Conservation (phyloP, 2,329 filamentous ascomycete genomes). For the Phoma sp. region DNA sequence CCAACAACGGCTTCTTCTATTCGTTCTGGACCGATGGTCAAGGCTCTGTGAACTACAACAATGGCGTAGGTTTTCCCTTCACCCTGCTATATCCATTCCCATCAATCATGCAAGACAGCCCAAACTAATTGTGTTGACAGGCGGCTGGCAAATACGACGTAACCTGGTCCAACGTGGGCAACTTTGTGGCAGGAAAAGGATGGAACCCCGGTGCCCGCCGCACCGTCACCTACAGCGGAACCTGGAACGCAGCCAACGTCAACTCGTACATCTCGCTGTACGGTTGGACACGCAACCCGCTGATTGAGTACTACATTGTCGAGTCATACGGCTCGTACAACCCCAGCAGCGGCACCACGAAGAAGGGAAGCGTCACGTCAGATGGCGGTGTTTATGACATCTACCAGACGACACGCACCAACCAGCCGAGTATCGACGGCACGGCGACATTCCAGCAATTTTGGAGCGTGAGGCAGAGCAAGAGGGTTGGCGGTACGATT, state of each 20-base stretch:
- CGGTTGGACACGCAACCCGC: conserved; percentile 61
- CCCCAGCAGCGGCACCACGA: conserved; percentile 55
- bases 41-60: conserved; percentile 61
- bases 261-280: conserved; percentile 64
- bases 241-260: conserved; percentile 54
- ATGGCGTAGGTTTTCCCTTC: conserved; percentile 42
- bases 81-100: neutral
- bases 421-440: conserved; percentile 62
- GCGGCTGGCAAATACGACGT: conserved; percentile 58
- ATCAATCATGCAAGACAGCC: neutral
- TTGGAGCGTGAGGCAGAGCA: conserved; percentile 58
- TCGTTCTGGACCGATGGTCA: conserved; percentile 65
- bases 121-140: neutral
- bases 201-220: conserved; percentile 58
- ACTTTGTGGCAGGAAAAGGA: conserved; percentile 65
- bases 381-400: conserved; percentile 63
- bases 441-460: conserved; percentile 63
- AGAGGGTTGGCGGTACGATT: conserved; percentile 60
- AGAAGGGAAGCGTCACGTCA: conserved; percentile 58
- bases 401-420: conserved; percentile 56
- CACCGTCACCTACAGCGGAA: conserved; percentile 58
- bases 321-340: conserved; percentile 60
- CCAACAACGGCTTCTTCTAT: conserved; percentile 42
- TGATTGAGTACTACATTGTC: conserved; percentile 67
- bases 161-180: conserved; percentile 58